phyloP scores from a whole-genome alignment of 352 stramenopile species.

The Pythium aphanidermatum region DNA sequence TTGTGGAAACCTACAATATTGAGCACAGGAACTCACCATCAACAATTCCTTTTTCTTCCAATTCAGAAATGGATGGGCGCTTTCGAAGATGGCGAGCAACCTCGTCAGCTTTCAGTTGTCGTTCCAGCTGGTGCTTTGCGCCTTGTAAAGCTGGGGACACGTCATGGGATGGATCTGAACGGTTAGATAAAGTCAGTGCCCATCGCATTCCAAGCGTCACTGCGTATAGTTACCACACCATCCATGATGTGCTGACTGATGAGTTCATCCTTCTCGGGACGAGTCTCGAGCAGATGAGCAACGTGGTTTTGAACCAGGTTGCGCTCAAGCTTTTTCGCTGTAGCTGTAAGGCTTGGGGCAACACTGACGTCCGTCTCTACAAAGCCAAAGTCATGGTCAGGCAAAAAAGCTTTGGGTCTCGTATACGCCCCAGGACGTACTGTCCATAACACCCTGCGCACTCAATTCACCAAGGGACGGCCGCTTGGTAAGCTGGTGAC shows the following conservation, averaged over 20 bases:
- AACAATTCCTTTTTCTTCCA: slow-evolving; percentile 76
- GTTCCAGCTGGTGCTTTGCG: slow-evolving; percentile 64
- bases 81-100: slow-evolving; percentile 62
- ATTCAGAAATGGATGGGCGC: slow-evolving; percentile 57
- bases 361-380: slow-evolving; percentile 48
- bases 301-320: slow-evolving; percentile 80
- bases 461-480: slow-evolving; percentile 54
- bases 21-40: slow-evolving; percentile 39
- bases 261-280: slow-evolving; percentile 73
- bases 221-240: slow-evolving; percentile 20
- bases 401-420: too few relatives aligned
- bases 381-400: not conserved
- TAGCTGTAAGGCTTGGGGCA: slow-evolving; percentile 57
- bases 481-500: slow-evolving; percentile 64
- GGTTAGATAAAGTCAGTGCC: not conserved
- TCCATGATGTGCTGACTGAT: slow-evolving; percentile 69
- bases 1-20: too few relatives aligned
- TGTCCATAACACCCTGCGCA: slow-evolving; percentile 53
- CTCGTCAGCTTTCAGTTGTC: slow-evolving; percentile 64
- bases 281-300: slow-evolving; percentile 66
- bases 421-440: too few relatives aligned
- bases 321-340: slow-evolving; percentile 72
- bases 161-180: slow-evolving; percentile 28
- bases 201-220: too few relatives aligned
- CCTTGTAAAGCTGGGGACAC: slow-evolving; percentile 66